Percentiles rank a stretch among this genome's conserved stretches.
Evolutionary conservation across 2,329 filamentous ascomycete species (phyloP).

Genomic region (Pochonia chlamydosporia): DNA sequence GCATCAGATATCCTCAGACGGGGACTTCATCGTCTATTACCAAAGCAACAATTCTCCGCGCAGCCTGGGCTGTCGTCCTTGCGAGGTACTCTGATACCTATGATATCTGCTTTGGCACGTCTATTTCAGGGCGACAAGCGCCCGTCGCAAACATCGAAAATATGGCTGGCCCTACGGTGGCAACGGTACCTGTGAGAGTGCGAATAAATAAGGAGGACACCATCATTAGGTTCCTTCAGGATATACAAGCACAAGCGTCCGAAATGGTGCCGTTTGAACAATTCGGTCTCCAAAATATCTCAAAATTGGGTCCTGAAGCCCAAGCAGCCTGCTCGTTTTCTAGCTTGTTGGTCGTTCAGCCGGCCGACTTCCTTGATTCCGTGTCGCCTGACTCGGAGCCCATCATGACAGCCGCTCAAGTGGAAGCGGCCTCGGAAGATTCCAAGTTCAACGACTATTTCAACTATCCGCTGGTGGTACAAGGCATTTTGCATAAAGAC

Average conservation of each 20-base stretch:
- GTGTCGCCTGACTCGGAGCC: background rate
- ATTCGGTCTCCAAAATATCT: slow-evolving; percentile 17
- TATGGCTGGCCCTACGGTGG: slow-evolving; percentile 16
- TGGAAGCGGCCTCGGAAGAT: background rate
- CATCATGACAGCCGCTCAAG: background rate
- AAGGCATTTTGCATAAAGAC: too few relatives aligned
- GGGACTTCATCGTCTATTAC: too few relatives aligned
- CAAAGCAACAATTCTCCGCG: too few relatives aligned
- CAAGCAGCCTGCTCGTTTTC: background rate
- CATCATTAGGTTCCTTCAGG: slow-evolving; percentile 11
- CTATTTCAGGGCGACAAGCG: slow-evolving; percentile 17
- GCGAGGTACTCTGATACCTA: slow-evolving; percentile 11
- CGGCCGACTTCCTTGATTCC: background rate
- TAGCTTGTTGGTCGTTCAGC: background rate
- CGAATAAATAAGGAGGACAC: slow-evolving; percentile 5
- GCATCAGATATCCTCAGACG: too few relatives aligned
- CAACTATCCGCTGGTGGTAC: too few relatives aligned
- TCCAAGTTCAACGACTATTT: background rate
- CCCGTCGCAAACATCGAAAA: slow-evolving; percentile 15
- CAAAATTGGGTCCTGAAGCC: slow-evolving; percentile 7
- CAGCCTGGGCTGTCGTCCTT: slow-evolving; percentile 20
- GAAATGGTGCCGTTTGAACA: slow-evolving; percentile 14
- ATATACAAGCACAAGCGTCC: slow-evolving; percentile 11
- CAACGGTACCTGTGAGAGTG: slow-evolving; percentile 13
- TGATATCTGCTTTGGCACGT: slow-evolving; percentile 18